A percentile compares a stretch with the other conserved stretches of the same genome.
These are phyloP conservation scores for Hysterium pulicare DNA, from an alignment of 2,329 filamentous ascomycete genomes.

Conservation along the genomic window DNA sequence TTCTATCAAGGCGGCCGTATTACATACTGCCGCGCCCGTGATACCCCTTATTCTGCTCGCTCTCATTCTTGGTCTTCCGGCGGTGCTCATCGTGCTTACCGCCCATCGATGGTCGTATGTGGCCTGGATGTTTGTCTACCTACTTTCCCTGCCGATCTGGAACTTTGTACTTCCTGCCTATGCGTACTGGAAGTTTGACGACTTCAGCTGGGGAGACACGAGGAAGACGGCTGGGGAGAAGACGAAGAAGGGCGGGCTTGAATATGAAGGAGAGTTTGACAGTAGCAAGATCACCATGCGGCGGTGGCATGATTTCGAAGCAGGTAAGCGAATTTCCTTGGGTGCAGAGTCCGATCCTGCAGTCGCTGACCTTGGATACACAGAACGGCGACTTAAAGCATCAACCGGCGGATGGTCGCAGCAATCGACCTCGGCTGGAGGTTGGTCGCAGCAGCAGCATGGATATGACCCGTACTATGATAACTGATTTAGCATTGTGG, in stretches of 20 bases:
- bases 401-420: conserved; percentile 36
- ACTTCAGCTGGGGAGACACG: conserved; percentile 99
- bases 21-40: conserved; percentile 62
- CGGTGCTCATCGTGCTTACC: conserved; percentile 85
- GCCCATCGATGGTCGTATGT: conserved; percentile 92
- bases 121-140: conserved; percentile 95
- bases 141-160: conserved; percentile 90
- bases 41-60: conserved; percentile 87
- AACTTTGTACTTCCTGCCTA: conserved; percentile 94
- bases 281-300: conserved; percentile 99
- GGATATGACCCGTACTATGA: conserved; percentile 40
- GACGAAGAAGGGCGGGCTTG: conserved; percentile 80
- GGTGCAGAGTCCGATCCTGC: conserved; percentile 10
- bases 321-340: conserved; percentile 46
- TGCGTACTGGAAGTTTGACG: conserved; percentile 99
- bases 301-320: conserved; percentile 95
- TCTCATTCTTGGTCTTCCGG: conserved; percentile 90
- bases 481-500: conserved; percentile 28
- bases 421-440: conserved; percentile 33
- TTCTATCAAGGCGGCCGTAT: conserved; percentile 68
- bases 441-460: conserved; percentile 32
- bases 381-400: conserved; percentile 43
- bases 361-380: conserved; percentile 25
- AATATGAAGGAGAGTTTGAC: conserved; percentile 94
- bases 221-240: conserved; percentile 91